Base-by-base conservation (phyloP, 2,329 filamentous ascomycete genomes). In the Aspergillus clavatus region DNA sequence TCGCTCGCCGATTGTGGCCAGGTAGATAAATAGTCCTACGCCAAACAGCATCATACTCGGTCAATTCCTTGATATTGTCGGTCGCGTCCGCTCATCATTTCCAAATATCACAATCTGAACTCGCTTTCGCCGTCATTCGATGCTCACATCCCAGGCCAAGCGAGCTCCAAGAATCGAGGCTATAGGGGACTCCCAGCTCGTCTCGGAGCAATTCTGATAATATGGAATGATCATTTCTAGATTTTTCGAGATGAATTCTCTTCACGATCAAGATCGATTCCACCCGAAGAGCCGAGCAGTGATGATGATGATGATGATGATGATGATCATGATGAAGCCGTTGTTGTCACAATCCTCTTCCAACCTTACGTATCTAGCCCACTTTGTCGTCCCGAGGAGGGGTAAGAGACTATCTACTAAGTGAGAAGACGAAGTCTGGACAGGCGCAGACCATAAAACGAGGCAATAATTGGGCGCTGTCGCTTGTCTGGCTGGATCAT, bases 361-460 rank as follows among this genome's bases (percentile, higher is more conserved):
- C 46, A 54, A 45, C 55, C 48, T 57, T 51, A 52, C 47, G 48
- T n/a, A n/a, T n/a, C n/a, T 48, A 51, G 52, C 28, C 43, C 48
- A 43, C 42, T 28, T 35, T 50, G 29, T n/a, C 29, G 31, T 40
- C 45, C 46, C 43, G 49, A 51, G 49, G 54, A 57, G 56, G 56
- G 56, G 56, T 57, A 58, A 57, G 44, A 24, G 8, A 24, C 8
- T n/a, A n/a, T n/a, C n/a, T n/a, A n/a, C n/a, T n/a, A n/a, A n/a
- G n/a, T n/a, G n/a, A n/a, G n/a, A n/a, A 42, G 43, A 38, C 47
- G 44, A 41, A 55, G 53, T 56, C 55, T 55, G 50, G 55, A 57
- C 55, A 54, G 46, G 52, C 54, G 55, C 52, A 56, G 56, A 59
- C 57, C 53, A 56, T 53, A 48, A 56, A 58, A 57, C 52, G 50